These are phyloP conservation scores for Dryadomyces quercivorus DNA, from an alignment of 2,329 filamentous ascomycete genomes.

Conservation along the genomic window DNA sequence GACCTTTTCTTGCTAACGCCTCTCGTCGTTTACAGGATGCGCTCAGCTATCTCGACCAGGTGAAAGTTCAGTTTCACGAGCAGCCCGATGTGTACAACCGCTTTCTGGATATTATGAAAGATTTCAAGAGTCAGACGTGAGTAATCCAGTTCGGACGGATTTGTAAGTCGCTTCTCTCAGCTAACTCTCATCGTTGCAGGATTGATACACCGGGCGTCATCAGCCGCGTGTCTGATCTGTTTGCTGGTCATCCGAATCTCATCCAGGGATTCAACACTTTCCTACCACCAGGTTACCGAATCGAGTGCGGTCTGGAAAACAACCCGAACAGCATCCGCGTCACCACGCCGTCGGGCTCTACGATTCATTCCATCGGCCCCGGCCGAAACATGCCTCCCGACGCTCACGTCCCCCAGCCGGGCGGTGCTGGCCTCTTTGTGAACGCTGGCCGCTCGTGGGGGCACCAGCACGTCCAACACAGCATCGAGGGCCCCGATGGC, in stretches of 20 bases:
- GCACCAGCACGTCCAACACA: conserved; percentile 38
- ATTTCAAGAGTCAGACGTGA: conserved; percentile 95
- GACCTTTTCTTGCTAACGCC: not conserved
- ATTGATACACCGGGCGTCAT: conserved; percentile 98
- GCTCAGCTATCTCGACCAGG: conserved; percentile 91
- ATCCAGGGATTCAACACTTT: conserved; percentile 99
- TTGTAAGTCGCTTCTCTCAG: not conserved
- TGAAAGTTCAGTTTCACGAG: conserved; percentile 95
- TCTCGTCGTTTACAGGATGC: conserved; percentile 41
- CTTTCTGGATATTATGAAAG: conserved; percentile 98
- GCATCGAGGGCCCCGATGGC: conserved; percentile 50
- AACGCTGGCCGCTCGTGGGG: conserved; percentile 24
- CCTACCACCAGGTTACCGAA: conserved; percentile 85
- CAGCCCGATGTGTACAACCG: conserved; percentile 95
- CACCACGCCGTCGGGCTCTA: conserved; percentile 96
- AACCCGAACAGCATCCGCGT: conserved; percentile 94
- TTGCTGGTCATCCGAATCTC: conserved; percentile 86
- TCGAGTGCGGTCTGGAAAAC: conserved; percentile 87
- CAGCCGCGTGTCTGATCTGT: conserved; percentile 87
- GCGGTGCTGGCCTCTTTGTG: conserved; percentile 30
- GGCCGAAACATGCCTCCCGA: conserved; percentile 36
- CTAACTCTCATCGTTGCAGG: conserved; percentile 23
- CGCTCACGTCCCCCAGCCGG: conserved; percentile 23
- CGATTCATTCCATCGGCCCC: conserved; percentile 68
- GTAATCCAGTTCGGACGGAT: conserved; percentile 20